Conservation (phyloP, 768 basidiomycete genomes). For the Lactarius vividus region DNA sequence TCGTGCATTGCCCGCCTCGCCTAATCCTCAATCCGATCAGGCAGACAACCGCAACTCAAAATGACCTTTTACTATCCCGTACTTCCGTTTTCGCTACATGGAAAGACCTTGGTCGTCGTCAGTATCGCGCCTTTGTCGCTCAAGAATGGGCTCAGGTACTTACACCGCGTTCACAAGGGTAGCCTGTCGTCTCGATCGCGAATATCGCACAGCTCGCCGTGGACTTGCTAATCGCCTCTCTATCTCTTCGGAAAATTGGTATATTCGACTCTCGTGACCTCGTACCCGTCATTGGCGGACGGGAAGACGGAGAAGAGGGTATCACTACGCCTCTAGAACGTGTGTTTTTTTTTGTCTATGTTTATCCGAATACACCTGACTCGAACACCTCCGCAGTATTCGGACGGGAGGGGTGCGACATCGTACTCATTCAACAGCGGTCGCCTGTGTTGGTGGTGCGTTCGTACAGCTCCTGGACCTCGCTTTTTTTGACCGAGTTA, state of each 20-base stretch:
- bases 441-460: conserved; percentile 74
- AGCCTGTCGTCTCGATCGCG: conserved; percentile 77
- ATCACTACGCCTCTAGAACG: conserved; percentile 76
- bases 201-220: conserved; percentile 79
- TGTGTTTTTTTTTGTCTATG: conserved; percentile 37
- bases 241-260: conserved; percentile 59
- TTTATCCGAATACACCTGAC: conserved; percentile 16
- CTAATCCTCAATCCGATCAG: not conserved
- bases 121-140: conserved; percentile 7
- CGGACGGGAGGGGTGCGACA: conserved; percentile 45
- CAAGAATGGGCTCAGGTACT: not conserved
- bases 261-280: conserved; percentile 60
- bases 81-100: conserved; percentile 6
- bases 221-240: conserved; percentile 69
- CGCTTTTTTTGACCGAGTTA: not conserved
- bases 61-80: conserved; percentile 24
- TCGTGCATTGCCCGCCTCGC: not conserved
- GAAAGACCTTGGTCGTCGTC: conserved; percentile 21
- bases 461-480: not conserved
- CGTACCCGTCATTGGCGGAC: conserved; percentile 69
- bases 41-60: not conserved
- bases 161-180: conserved; percentile 21
- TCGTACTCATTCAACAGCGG: conserved; percentile 74
- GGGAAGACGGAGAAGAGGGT: conserved; percentile 58
- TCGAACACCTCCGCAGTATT: conserved; percentile 50